These are phyloP conservation scores for Fusarium secorum DNA, from an alignment of 2,329 filamentous ascomycete species.

Conservation along the genomic window DNA sequence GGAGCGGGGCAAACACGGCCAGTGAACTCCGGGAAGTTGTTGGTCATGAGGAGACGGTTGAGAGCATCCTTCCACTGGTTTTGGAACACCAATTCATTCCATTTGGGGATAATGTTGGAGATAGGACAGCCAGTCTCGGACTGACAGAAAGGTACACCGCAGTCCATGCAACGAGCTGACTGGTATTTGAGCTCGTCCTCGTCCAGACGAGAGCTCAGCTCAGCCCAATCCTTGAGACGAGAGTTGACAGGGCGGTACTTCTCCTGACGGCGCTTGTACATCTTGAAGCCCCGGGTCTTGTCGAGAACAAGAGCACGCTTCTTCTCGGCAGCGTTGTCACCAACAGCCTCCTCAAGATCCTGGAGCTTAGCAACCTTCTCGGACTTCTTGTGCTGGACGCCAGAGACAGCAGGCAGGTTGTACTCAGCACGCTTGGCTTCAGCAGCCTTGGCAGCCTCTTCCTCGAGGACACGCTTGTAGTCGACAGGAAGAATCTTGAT, in stretches of 20 bases:
- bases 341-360: constrained; percentile 92
- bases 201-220: constrained; percentile 84
- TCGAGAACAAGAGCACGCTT: constrained; percentile 91
- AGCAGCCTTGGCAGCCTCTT: constrained; percentile 85
- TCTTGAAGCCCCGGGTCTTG: constrained; percentile 98
- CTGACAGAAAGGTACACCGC: constrained; percentile 97
- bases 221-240: constrained; percentile 90
- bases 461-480: constrained; percentile 91
- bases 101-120: constrained; percentile 97
- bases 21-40: constrained; percentile 98
- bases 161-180: constrained; percentile 97
- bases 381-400: constrained; percentile 66
- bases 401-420: constrained; percentile 78
- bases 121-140: constrained; percentile 96
- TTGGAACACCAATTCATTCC: constrained; percentile 83
- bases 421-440: constrained; percentile 87
- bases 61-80: constrained; percentile 90
- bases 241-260: constrained; percentile 89
- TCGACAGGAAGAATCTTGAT: constrained; percentile 93
- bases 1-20: constrained; percentile 96
- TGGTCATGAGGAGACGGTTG: constrained; percentile 91
- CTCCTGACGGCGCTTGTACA: constrained; percentile 90
- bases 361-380: constrained; percentile 74
- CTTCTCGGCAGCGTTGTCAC: constrained; percentile 85
- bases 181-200: constrained; percentile 98